Percentiles rank a stretch among this genome's conserved stretches.
These are phyloP conservation scores for Colletotrichum sansevieriae DNA, from an alignment of 2,329 filamentous ascomycete genomes.

Conservation along the genomic window DNA sequence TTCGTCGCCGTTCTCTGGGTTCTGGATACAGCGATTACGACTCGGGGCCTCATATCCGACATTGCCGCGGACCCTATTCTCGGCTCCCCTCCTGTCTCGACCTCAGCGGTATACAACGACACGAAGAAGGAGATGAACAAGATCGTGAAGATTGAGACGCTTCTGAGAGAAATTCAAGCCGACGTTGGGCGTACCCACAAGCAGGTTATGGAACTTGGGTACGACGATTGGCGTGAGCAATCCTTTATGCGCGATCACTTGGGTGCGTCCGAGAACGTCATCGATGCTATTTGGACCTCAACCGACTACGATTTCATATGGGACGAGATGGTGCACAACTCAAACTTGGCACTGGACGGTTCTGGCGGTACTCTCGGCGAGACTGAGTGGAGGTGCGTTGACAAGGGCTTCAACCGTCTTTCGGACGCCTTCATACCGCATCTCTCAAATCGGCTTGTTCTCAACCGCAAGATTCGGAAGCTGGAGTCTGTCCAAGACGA, in stretches of 20 bases:
- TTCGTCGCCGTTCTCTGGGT: too few species aligned
- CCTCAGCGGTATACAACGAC: constrained; percentile 46
- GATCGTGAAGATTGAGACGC: neutral
- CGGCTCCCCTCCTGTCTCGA: constrained; percentile 45
- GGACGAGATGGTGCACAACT: constrained; percentile 52
- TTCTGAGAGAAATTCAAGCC: constrained; percentile 49
- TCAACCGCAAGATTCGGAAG: constrained; percentile 68
- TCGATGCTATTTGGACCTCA: constrained; percentile 53
- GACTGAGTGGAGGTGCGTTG: constrained; percentile 44
- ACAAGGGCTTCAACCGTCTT: constrained; percentile 61
- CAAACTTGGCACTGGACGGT: constrained; percentile 50
- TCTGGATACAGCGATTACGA: too few species aligned
- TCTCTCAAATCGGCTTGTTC: constrained; percentile 67
- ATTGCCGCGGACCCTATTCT: constrained; percentile 60
- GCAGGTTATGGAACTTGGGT: constrained; percentile 57
- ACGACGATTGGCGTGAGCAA: constrained; percentile 69
- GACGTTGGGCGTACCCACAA: constrained; percentile 59
- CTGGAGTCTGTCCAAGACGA: constrained; percentile 58
- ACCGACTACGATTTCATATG: constrained; percentile 50
- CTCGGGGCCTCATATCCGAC: constrained; percentile 46
- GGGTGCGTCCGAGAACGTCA: constrained; percentile 64
- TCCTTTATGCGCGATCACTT: constrained; percentile 56
- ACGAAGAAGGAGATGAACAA: constrained; percentile 47
- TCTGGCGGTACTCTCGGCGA: constrained; percentile 45
- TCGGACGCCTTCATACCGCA: constrained; percentile 73